Base-by-base conservation (phyloP, 2,329 filamentous ascomycete species). In the Microsporum canis region DNA sequence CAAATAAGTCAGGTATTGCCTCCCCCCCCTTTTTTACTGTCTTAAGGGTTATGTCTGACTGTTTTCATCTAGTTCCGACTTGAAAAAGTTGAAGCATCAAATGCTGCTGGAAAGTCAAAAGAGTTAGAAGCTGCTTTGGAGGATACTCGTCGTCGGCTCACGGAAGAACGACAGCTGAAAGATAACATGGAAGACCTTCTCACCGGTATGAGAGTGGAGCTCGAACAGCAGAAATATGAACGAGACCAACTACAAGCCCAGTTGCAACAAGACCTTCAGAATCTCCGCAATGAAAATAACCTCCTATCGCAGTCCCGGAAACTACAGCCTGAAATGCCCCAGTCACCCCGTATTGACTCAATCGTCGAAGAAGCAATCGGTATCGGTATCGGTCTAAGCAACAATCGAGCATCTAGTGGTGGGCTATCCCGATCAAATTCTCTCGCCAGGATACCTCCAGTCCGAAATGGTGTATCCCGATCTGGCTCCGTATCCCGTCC, bases 161-260 rank as follows among this genome's bases (percentile, higher is more conserved):
- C 83, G 0, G 91, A 97, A 70, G 94, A 99, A 75, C 84, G 88
- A 61, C 84, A 89, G 71, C 85, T 88, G 67, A 96, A 95, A 73
- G 86, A 89, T 70, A 96, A 95, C 72, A 95, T 97, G 68, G 91
- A 97, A 75, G 91, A 96, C 71, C 81, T 99, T 49, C 80, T 97
- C 51, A 84, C 86, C 5, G 92, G 89, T 3, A 85, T 97, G 67
- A 88, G 88, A 67, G 83, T 85, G 29, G 91, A 99, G 71, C 79
- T 97, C 12, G 84, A 91, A 68, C 88, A 85, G 66, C 84, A 91
- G 59, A 84, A 88, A 63, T 91, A 94, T 66, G 91, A 99, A 75
- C 85, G 91, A 59, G 94, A 99, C 36, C 68, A 90, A 68, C 78
- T 96, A 59, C 83, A 83, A 65, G 83, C 88, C 55, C 85, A 86